Base-by-base conservation (phyloP, 768 basidiomycete species). In the Naematelia aurantialba region DNA sequence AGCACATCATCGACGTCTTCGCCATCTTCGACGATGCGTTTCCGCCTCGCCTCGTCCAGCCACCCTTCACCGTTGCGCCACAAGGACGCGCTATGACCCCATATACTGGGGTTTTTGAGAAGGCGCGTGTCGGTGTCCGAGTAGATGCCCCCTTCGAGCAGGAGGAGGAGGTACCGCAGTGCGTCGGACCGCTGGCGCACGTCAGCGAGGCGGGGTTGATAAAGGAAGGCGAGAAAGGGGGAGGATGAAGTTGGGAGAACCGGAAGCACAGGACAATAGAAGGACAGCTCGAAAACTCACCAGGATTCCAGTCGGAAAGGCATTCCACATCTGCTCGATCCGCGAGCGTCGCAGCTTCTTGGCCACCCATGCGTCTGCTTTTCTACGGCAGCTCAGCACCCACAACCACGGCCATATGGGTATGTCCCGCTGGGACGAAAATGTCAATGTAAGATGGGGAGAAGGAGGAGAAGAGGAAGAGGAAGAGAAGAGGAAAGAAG, bases 71-170 rank as follows among this genome's bases (percentile, higher is more conserved):
- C 73, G 24, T 67, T 62, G 29, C 50, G 51, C 55, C 61, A 72
- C 2, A 72, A 54, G 14, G 46, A 60, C 0, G 75, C 67, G 5
- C 59, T 55, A 8, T 34, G 21, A 1, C 76, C 76, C 78, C 78
- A 80, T 19, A 47, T 31, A 0, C 66, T 63, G 22, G 78, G 66
- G 10, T 72, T 61, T 56, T 74, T 72, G 48, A 79, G 66, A 30
- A 75, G 67, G 25, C 50, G 45, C 10, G 79, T 79, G 56, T 80
- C 79, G 24, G 73, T 75, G 52, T 80, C 79, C 13, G 72, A 60
- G 65, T 79, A 79, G 34, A 79, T 77, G 0, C 75, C 75, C 19
- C 75, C 75, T 55, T 70, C 52, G 5, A 77, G 39, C n/a, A 66
- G 48, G 4, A 77, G 52, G 1, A 77, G 48, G 24, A 74, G 69